A percentile compares a stretch with the other conserved stretches of the same genome.
Evolutionary conservation across 164 flowering plant genomes (phyloP).

Genomic region (Berberis vulgaris): DNA sequence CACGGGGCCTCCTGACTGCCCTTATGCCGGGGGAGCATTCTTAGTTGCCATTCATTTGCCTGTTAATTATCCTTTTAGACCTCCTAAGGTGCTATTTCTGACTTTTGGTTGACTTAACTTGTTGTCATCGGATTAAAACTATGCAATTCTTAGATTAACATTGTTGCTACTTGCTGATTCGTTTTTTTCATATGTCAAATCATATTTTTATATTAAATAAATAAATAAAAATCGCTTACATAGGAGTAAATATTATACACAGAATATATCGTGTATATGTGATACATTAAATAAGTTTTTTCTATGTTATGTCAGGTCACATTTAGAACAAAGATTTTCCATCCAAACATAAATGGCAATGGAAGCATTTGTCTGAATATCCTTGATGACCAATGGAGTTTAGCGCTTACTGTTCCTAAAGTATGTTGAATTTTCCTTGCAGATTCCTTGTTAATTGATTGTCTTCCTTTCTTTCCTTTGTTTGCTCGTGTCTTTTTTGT

Average conservation of each 20-base stretch:
- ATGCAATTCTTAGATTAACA: no score
- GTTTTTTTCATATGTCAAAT: no score
- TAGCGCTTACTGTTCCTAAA: neutral
- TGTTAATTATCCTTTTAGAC: neutral
- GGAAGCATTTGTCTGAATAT: constrained; percentile 1
- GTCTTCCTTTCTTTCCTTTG: no score
- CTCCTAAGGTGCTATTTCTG: neutral
- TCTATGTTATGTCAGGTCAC: neutral
- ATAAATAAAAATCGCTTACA: neutral
- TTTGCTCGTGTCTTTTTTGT: no score
- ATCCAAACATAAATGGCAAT: neutral
- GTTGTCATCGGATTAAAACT: neutral
- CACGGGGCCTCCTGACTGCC: constrained; percentile 1
- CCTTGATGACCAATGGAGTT: neutral
- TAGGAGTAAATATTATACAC: neutral
- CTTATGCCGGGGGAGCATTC: constrained; percentile 1
- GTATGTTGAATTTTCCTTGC: neutral
- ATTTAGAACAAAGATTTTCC: neutral
- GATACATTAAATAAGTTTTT: neutral
- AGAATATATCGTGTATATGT: neutral
- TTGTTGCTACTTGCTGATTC: no score
- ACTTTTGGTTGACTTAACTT: neutral
- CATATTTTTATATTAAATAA: no score
- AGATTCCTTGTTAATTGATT: no score
- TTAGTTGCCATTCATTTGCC: constrained; percentile 1